Base-by-base conservation (phyloP, 2,329 filamentous ascomycete genomes). In the Emericellopsis cladophorae region DNA sequence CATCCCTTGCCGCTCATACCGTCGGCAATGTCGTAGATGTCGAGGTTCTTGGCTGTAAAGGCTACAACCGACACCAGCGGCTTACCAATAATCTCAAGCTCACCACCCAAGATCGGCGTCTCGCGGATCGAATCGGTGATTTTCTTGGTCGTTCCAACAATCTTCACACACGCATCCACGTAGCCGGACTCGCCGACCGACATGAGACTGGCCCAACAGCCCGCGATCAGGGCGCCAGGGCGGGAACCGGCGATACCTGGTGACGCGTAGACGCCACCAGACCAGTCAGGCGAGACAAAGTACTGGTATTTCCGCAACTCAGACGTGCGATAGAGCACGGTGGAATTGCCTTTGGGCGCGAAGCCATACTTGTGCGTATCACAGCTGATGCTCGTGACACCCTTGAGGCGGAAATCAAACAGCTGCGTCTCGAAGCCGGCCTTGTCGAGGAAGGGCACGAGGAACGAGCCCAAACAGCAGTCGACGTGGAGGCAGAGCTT, bases 301-400 rank as follows among this genome's bases (percentile, higher is more conserved):
- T 98, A 98, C 63, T 98, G 92, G 62, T 95, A 90, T 43, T 79
- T 78, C 50, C 92, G 79, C 49, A 93, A 75, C 37, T 75, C 66
- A 29, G 80, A 74, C 36, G 79, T 84, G 51, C 92, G 86, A 72
- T 98, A 98, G 34, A 98, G 72, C 12, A 95, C 73, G 2, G 88
- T 92, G 40, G 84, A 92, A 72, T 94, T 98, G 50, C 92, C 92
- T 67, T 98, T 98, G 40, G 92, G 92, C 1, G 92, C 92, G 57
- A 98, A 98, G 31, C 92, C 92, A 59, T 98, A 98, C 62, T 98
- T 98, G 74, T 98, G 92, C 3, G 92, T 98, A 59, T 98, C 92
- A 60, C 89, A 93, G 49, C 81, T 88, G 60, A 98, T 96, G 60
- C 83, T 90, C 4, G 90, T 95, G 31, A 98, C 92, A 51, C 92